Percentiles rank a stretch among this genome's conserved stretches.
Conservation (phyloP, 2,329 filamentous ascomycete genomes). For the Septoria petroselini region DNA sequence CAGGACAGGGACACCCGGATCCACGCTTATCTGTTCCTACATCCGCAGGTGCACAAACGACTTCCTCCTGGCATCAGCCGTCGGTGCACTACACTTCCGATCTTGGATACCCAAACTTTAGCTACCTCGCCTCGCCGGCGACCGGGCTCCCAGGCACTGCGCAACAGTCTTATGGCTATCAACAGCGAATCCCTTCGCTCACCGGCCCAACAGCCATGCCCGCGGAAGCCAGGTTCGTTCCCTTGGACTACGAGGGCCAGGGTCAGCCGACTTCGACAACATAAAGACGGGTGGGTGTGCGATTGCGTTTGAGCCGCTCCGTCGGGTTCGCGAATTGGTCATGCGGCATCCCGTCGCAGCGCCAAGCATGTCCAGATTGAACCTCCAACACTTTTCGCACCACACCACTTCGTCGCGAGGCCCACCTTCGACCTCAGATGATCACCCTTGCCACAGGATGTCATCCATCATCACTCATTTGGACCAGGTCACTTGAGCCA, state of each 20-base stretch:
- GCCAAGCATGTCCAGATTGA: constrained; percentile 16
- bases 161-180: constrained; percentile 31
- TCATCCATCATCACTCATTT: constrained; percentile 19
- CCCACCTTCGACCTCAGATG: constrained; percentile 22
- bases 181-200: constrained; percentile 32
- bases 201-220: constrained; percentile 31
- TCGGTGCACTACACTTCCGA: constrained; percentile 36
- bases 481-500: constrained; percentile 25
- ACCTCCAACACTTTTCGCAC: constrained; percentile 17
- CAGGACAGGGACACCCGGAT: constrained; percentile 39
- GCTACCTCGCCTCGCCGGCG: constrained; percentile 32
- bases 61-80: constrained; percentile 37
- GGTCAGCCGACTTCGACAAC: constrained; percentile 35
- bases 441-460: constrained; percentile 22
- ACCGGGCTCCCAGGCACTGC: constrained; percentile 34
- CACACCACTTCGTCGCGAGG: constrained; percentile 24
- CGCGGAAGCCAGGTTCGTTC: constrained; percentile 35
- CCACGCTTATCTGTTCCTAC: constrained; percentile 38
- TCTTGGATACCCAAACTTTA: constrained; percentile 31
- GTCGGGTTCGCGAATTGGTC: constrained; percentile 21
- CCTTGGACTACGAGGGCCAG: constrained; percentile 36
- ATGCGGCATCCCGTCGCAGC: constrained; percentile 16
- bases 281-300: constrained; percentile 24
- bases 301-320: constrained; percentile 24
- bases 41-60: constrained; percentile 32